phyloP scores from a whole-genome alignment of 345 rosid species.

The Gossypium thurberi region DNA sequence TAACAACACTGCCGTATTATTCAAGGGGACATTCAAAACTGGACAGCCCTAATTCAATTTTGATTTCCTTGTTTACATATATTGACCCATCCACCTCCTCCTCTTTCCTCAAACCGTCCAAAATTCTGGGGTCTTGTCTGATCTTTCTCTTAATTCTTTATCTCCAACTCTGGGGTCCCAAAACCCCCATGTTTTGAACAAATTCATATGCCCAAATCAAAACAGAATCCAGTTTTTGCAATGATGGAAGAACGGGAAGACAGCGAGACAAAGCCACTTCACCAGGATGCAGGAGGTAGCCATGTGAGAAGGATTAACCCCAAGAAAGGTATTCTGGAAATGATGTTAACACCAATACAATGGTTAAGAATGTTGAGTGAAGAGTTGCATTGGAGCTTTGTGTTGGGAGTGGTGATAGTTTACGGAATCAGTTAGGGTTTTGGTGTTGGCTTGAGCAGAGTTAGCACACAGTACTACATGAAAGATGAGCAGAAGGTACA shows the following conservation, averaged over 20 bases:
- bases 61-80: background rate
- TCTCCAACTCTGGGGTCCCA: background rate
- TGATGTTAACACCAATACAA: constrained; percentile 26
- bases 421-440: constrained; percentile 66
- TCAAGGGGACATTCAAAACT: background rate
- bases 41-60: background rate
- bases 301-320: constrained; percentile 1
- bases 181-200: background rate
- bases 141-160: background rate
- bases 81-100: background rate
- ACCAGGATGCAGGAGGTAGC: background rate
- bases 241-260: constrained; percentile 5
- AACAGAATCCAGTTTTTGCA: background rate
- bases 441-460: constrained; percentile 46
- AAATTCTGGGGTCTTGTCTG: background rate
- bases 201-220: background rate
- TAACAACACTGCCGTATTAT: background rate
- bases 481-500: constrained; percentile 65
- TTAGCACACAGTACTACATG: constrained; percentile 58
- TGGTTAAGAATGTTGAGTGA: constrained; percentile 50
- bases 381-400: constrained; percentile 66
- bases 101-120: background rate
- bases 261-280: constrained; percentile 2
- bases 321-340: constrained; percentile 18
- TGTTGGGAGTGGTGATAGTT: constrained; percentile 52